Evolutionary conservation across 163 green algal genomes (phyloP).

Genomic region (Coccomyxa subellipsoidea): DNA sequence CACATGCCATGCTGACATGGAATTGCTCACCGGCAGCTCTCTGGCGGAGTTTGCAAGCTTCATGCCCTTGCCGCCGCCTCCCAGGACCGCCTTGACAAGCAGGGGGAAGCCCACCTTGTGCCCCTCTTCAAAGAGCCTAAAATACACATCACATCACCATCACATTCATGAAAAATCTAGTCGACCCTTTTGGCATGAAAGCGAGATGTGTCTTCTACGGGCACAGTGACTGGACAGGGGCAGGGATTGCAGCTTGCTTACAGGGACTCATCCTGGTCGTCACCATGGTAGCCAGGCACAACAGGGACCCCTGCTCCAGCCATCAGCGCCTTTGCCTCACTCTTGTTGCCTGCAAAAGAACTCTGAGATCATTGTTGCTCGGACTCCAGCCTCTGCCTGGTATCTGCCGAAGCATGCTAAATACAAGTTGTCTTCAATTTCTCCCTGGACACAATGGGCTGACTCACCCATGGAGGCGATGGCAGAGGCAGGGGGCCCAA

Average conservation of each 20-base stretch:
- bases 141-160: no score
- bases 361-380: no score
- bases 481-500: constrained; percentile 67
- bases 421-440: no score
- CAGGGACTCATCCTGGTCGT: constrained; percentile 52
- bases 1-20: no score
- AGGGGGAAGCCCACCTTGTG: constrained; percentile 75
- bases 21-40: constrained; percentile 9
- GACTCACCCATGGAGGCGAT: constrained; percentile 78
- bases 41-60: constrained; percentile 57
- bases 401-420: no score
- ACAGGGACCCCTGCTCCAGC: constrained; percentile 75
- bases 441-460: no score
- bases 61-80: constrained; percentile 93
- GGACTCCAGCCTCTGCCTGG: no score
- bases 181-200: background rate
- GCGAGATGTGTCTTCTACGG: no score
- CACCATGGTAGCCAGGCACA: constrained; percentile 87
- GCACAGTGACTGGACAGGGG: no score
- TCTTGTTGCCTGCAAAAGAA: constrained; percentile 53
- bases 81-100: constrained; percentile 92
- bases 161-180: background rate
- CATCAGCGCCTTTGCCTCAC: constrained; percentile 78
- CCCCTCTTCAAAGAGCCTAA: constrained; percentile 56
- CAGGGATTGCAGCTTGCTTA: background rate